phyloP scores from a whole-genome alignment of 257 asterid species.

The Penstemon davidsonii region DNA sequence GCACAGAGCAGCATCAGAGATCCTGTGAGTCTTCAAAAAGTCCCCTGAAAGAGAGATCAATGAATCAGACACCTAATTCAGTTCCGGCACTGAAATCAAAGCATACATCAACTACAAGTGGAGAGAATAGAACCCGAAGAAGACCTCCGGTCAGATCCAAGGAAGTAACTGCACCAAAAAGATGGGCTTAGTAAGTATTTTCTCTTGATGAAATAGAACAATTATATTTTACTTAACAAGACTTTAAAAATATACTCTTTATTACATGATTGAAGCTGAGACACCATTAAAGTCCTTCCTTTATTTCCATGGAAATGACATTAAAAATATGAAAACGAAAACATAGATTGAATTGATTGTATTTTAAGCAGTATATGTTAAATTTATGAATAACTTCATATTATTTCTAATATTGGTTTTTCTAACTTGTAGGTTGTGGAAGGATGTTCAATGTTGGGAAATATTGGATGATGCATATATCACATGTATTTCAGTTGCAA shows the following conservation, averaged over 20 bases:
- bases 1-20: constrained; percentile 25
- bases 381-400: too few species aligned
- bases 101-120: constrained; percentile 29
- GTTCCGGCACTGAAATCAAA: constrained; percentile 31
- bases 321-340: too few species aligned
- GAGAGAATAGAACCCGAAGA: constrained; percentile 51
- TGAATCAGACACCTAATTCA: constrained; percentile 37
- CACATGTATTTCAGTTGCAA: too few species aligned
- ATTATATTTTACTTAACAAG: too few species aligned
- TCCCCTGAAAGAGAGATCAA: constrained; percentile 52
- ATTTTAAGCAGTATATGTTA: too few species aligned
- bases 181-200: constrained; percentile 57
- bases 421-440: too few species aligned
- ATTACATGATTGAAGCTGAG: neutral
- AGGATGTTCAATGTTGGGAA: too few species aligned
- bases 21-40: constrained; percentile 16
- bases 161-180: constrained; percentile 43
- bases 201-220: neutral
- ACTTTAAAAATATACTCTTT: too few species aligned
- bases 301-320: too few species aligned
- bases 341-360: too few species aligned
- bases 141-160: constrained; percentile 41
- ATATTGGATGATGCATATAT: too few species aligned
- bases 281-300: neutral
- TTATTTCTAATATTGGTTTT: too few species aligned